Base-by-base conservation (phyloP, 2,329 filamentous ascomycete genomes). In the Claviceps digitariae region DNA sequence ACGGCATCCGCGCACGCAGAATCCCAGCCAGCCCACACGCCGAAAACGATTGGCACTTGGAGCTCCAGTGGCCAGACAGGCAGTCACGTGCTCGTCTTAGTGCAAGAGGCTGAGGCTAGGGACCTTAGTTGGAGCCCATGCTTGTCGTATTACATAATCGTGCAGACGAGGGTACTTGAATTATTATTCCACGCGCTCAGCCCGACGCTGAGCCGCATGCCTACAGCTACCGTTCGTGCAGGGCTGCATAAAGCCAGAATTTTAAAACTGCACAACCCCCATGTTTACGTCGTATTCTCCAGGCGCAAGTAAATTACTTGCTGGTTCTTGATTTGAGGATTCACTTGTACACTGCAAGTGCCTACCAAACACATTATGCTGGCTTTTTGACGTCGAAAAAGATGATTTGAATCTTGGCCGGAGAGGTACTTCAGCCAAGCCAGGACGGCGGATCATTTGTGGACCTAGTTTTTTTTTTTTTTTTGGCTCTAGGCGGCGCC, bases 1-100 rank as follows among this genome's bases (percentile, higher is more conserved):
- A 74, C 70, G 69, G 54, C 63, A 59, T 60, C 63, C 60, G 64
- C 59, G 59, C 59, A 64, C 54, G 57, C 56, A 57, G 50, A 61
- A 57, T 59, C 56, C 58, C 53, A 54, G 62, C 61, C 62, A 58
- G 58, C 29, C 17, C 46, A 52, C 12, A 45, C 3, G 54, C 59
- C 57, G 52, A 47, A 53, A 51, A 46, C 47, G 47, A 45, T 47
- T 54, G 36, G 21, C 53, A 58, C 59, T 61, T 64, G 44, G 20
- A 36, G 15, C 4, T 5, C 25, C 27, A 29, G 27, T 29, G 27
- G 27, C 21, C 21, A 44, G 12, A 2, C 9, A 38, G 23, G 8
- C 34, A 23, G 23, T 49, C 46, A 48, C 43, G 48, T 46, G 49
- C 8, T 20, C 6, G 17, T 20, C 23, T 27, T 50, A 9, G 47